Base-by-base conservation (phyloP, 73 alveolate genomes). In the Symbiodinium pilosum region DNA sequence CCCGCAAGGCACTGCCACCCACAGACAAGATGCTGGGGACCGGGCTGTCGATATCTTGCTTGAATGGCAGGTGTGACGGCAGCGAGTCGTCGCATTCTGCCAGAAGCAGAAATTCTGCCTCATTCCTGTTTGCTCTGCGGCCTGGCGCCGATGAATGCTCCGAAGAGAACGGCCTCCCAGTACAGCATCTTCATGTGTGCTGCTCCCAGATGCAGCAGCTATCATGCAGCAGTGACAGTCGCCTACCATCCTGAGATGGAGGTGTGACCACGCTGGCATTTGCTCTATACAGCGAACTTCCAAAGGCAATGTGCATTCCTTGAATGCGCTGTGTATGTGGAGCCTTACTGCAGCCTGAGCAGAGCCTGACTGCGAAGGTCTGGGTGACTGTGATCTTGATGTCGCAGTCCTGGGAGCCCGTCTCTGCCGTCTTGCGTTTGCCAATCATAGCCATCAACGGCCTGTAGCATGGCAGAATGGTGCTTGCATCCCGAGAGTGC, bases 51-150 rank as follows among this genome's bases (percentile, higher is more conserved):
- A n/a, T n/a, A n/a, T n/a, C n/a, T n/a, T n/a, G n/a, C n/a, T n/a
- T n/a, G n/a, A n/a, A n/a, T 54, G 73, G 28, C 20, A 54, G 73
- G 73, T 54, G 26, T 30, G 20, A n/a, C 34, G 4, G 73, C 73
- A 54, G 26, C 73, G 32, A 54, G 73, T 9, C 47, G 32, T 43
- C 77, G 93, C 21, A 30, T 54, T 34, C 84, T 52, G 39, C 59
- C 43, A 86, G 71, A 88, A 30, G 71, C 73, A 3, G 52, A 41
- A 56, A 44, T 56, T 9, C 81, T 88, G 95, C 87, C 87, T 14
- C 95, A 88, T 69, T 16, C 86, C 69, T 88, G 95, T 32, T 42
- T 88, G 34, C 47, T 88, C 64, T 88, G 95, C n/a, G 95, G 95
- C 95, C 24, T 88, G 71, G 41, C 95, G 34, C 95, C 95, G 43